A percentile compares a stretch with the other conserved stretches of the same genome.
These are phyloP conservation scores for Jacaranda mimosifolia DNA, from an alignment of 257 asterid genomes.

Conservation along the genomic window DNA sequence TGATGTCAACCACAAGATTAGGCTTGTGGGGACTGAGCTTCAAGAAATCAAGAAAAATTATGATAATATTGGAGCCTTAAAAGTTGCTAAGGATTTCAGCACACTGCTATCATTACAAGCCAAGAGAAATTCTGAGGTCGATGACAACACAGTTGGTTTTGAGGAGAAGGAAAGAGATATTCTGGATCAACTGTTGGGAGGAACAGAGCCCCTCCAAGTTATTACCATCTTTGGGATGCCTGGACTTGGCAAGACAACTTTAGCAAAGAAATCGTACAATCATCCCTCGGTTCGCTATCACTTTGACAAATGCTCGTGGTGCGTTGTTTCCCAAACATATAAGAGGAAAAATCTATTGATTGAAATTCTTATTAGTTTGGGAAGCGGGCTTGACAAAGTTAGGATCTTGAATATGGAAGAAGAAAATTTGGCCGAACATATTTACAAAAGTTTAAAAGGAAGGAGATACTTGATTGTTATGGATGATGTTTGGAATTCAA, in stretches of 20 bases:
- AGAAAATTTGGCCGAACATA: too few species aligned
- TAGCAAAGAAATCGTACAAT: constrained; percentile 35
- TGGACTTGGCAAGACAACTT: constrained; percentile 45
- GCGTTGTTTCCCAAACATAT: constrained; percentile 35
- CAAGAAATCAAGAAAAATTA: not conserved
- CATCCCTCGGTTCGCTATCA: constrained; percentile 1
- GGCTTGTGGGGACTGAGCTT: not conserved
- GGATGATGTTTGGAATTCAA: not conserved
- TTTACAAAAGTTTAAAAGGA: too few species aligned
- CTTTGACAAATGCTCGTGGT: constrained; percentile 23
- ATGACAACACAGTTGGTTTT: constrained; percentile 25
- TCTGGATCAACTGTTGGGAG: not conserved
- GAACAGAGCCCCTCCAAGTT: not conserved
- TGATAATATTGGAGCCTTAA: not conserved
- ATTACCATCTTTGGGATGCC: constrained; percentile 39
- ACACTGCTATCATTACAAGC: not conserved
- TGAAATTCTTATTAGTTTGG: not conserved
- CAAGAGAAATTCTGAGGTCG: not conserved
- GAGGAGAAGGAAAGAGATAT: not conserved
- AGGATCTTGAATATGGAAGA: too few species aligned
- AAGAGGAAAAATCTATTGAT: constrained; percentile 21
- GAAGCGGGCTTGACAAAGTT: too few species aligned
- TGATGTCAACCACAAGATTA: not conserved
- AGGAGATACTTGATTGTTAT: too few species aligned
- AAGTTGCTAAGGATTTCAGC: not conserved